phyloP scores from a whole-genome alignment of 2,329 filamentous ascomycete genomes.

The Dothiorella sarmentorum region DNA sequence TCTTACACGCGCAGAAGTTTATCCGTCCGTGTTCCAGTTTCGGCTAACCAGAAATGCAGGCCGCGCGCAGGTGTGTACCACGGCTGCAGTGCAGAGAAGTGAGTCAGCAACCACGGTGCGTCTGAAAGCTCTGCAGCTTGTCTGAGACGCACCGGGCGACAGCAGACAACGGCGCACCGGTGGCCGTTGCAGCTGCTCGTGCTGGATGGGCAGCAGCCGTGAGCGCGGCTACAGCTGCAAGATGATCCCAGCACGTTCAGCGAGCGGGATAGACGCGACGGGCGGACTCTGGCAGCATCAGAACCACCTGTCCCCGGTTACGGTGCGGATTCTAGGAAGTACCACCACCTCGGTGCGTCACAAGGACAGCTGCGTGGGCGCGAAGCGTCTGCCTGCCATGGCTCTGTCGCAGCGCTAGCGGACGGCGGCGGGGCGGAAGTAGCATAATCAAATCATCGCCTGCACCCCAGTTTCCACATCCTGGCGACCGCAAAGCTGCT shows the following conservation, averaged over 20 bases:
- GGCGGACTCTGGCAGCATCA: not conserved
- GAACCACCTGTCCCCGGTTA: not conserved
- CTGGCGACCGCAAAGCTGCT: not conserved
- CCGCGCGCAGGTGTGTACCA: not conserved
- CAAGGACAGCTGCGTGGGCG: conserved; percentile 3
- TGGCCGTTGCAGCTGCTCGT: conserved; percentile 4
- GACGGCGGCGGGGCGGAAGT: not conserved
- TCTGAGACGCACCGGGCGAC: not conserved
- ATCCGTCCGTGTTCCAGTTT: not conserved
- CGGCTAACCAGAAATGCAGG: not conserved
- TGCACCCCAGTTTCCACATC: too few relatives aligned
- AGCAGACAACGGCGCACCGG: not conserved
- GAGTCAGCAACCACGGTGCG: not conserved
- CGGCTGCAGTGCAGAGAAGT: not conserved
- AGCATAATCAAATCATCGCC: too few relatives aligned
- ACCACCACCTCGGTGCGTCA: not conserved
- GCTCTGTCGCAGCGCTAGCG: not conserved
- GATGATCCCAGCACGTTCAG: not conserved
- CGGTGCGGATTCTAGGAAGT: not conserved
- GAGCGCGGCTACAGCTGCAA: not conserved
- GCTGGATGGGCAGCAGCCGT: not conserved
- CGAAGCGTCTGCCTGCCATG: not conserved
- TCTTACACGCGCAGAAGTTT: not conserved
- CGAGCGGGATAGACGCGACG: not conserved
- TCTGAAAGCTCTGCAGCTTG: not conserved